These are phyloP conservation scores for Enterospora canceri DNA, from an alignment of 371 early-diverging fungal genomes.

Conservation along the genomic window DNA sequence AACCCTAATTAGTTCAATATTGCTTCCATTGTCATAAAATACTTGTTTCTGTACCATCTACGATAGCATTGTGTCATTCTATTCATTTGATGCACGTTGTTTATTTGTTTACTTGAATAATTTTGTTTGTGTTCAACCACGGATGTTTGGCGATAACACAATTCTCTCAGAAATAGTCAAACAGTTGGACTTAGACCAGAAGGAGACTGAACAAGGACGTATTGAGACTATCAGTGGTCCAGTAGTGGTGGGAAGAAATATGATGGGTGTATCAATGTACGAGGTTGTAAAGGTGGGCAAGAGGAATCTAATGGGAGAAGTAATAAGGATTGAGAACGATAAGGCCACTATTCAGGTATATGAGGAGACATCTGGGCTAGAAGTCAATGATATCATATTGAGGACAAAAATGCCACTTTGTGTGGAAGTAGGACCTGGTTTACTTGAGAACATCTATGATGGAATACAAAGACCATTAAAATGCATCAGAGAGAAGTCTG, in stretches of 20 bases:
- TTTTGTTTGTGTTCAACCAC: not conserved
- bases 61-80: not conserved
- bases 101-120: not conserved
- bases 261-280: slow-evolving; percentile 96
- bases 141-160: not conserved
- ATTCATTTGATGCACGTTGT: not conserved
- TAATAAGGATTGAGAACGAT: slow-evolving; percentile 94
- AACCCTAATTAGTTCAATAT: too few relatives aligned
- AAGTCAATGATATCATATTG: slow-evolving; percentile 92
- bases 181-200: slow-evolving; percentile 34
- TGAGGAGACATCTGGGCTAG: slow-evolving; percentile 97
- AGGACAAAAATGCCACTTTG: slow-evolving; percentile 90
- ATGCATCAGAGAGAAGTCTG: slow-evolving; percentile 75
- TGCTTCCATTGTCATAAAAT: too few relatives aligned
- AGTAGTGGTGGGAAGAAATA: slow-evolving; percentile 92
- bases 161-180: slow-evolving; percentile 31
- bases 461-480: slow-evolving; percentile 98
- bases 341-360: slow-evolving; percentile 98
- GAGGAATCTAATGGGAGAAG: slow-evolving; percentile 90
- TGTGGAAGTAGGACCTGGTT: slow-evolving; percentile 95
- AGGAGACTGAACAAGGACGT: slow-evolving; percentile 72
- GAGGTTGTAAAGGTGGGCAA: slow-evolving; percentile 98
- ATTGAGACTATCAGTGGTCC: slow-evolving; percentile 95
- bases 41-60: too few relatives aligned
- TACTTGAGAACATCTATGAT: slow-evolving; percentile 94